phyloP scores from a whole-genome alignment of 345 rosid species.

The Corchorus capsularis region DNA sequence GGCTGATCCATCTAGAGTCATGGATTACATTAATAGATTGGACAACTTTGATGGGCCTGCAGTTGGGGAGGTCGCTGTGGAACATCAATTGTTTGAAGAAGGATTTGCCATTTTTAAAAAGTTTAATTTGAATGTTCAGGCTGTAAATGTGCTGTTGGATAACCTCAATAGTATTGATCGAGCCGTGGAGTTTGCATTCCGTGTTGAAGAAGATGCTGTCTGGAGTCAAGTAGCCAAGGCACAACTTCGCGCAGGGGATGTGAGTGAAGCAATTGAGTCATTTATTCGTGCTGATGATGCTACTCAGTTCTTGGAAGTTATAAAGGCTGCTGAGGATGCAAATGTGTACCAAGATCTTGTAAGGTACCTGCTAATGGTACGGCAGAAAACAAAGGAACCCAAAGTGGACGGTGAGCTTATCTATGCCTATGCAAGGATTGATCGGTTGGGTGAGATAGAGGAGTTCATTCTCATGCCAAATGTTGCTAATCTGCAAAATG shows the following conservation, averaged over 20 bases:
- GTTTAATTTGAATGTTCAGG: conserved; percentile 75
- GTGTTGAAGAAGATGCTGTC: conserved; percentile 94
- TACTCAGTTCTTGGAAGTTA: conserved; percentile 71
- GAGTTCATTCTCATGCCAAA: conserved; percentile 97
- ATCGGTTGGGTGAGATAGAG: conserved; percentile 80
- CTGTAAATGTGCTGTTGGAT: conserved; percentile 68
- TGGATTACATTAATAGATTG: conserved; percentile 92
- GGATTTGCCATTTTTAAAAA: conserved; percentile 81
- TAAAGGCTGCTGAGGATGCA: conserved; percentile 66
- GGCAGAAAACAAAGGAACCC: conserved; percentile 88
- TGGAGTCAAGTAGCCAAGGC: conserved; percentile 97
- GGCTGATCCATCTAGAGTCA: conserved; percentile 92
- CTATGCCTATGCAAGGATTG: conserved; percentile 94
- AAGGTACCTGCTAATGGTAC: conserved; percentile 90
- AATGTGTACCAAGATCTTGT: conserved; percentile 92
- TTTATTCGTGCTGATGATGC: conserved; percentile 92
- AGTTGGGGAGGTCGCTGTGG: conserved; percentile 92
- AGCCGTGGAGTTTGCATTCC: conserved; percentile 93
- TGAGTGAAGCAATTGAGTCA: conserved; percentile 92
- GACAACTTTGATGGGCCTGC: conserved; percentile 99
- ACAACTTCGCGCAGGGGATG: conserved; percentile 85
- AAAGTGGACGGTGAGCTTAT: conserved; percentile 91
- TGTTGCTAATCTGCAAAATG: conserved; percentile 90
- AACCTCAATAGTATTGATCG: conserved; percentile 68
- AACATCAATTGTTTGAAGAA: conserved; percentile 82